Evolutionary conservation across 768 basidiomycete genomes (phyloP), one percentile per base, ranked within the genome.

Genomic region (Phlegmacium glaucopus): DNA sequence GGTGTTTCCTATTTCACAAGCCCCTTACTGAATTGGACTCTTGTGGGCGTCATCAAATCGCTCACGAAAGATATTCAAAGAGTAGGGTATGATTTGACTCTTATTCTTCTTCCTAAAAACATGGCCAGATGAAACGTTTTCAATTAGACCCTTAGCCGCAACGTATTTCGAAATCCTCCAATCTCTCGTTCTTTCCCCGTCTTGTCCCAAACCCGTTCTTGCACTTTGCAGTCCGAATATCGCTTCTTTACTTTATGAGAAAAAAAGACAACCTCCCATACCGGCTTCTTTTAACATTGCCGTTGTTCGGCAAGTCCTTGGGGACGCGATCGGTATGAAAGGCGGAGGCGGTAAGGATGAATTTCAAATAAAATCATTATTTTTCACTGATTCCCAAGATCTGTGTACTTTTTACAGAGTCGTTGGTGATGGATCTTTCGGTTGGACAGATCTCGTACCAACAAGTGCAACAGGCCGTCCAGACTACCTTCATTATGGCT

Each of bases 1-100:
- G 90, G 90, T 1, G 73, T 90, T 29, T 82, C 84, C 5, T 91
- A 87, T 62, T 90, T 91, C 56, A 76, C 82, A 16, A 79, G 81
- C 4, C 79, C 83, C 0, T 67, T 91, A 15, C 71, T 92, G 34
- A 83, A 79, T 51, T 92, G 90, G 90, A 90, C 88, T 0, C 74
- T 90, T 5, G 82, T 84, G 3, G 86, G 87, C 3, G 80, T 90
- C 9, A 72, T 90, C 45, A 78, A 77, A 60, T 77, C 74, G 1
- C 70, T 91, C 46, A 61, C 82, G 22, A 72, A 67, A 48, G 86
- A 90, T 42, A 73, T 88, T 32, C 73, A 79, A 45, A 70, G 72
- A 27, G 72, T 66, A 50, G 70, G 70, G 87, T 87, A 55, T 55
- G 74, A n/a, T 37, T 32, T 30, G 13, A 36, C 34, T 17, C 22